Conservation (phyloP, 1,139 yeast species). For the Yamadazyma atmosphaerica region DNA sequence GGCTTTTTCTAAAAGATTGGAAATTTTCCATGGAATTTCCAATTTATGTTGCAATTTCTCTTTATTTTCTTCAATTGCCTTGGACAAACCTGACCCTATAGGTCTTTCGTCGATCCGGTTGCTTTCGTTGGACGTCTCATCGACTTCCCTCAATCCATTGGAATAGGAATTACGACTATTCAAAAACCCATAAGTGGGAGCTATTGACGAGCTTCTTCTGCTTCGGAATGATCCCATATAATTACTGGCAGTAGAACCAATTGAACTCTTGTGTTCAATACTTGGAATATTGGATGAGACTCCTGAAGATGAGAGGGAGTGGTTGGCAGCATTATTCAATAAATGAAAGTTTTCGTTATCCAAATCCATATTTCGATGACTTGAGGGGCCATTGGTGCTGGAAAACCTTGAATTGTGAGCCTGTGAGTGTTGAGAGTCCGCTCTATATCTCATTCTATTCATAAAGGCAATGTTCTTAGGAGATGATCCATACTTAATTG, state of each 20-base stretch:
- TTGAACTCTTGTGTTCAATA: constrained; percentile 13
- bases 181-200: constrained; percentile 19
- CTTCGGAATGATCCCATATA: constrained; percentile 21
- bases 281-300: constrained; percentile 7
- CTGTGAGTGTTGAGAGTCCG: constrained; percentile 7
- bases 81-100: constrained; percentile 32
- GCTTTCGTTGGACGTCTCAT: constrained; percentile 11
- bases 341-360: constrained; percentile 42
- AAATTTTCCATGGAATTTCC: constrained; percentile 32
- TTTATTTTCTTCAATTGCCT: constrained; percentile 22
- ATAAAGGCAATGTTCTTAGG: constrained; percentile 11
- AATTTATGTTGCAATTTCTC: constrained; percentile 1
- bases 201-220: constrained; percentile 23
- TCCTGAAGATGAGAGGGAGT: constrained; percentile 17
- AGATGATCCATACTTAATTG: constrained; percentile 7
- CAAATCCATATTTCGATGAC: constrained; percentile 21
- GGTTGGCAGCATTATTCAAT: constrained; percentile 32
- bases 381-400: constrained; percentile 5
- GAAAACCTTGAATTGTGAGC: not conserved
- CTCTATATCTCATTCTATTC: constrained; percentile 9
- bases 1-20: constrained; percentile 39
- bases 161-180: constrained; percentile 11
- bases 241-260: constrained; percentile 13
- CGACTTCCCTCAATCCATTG: constrained; percentile 15
- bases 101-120: constrained; percentile 6